Conservation (phyloP, 2,329 filamentous ascomycete species). For the Phaeophleospora eucalypticola region DNA sequence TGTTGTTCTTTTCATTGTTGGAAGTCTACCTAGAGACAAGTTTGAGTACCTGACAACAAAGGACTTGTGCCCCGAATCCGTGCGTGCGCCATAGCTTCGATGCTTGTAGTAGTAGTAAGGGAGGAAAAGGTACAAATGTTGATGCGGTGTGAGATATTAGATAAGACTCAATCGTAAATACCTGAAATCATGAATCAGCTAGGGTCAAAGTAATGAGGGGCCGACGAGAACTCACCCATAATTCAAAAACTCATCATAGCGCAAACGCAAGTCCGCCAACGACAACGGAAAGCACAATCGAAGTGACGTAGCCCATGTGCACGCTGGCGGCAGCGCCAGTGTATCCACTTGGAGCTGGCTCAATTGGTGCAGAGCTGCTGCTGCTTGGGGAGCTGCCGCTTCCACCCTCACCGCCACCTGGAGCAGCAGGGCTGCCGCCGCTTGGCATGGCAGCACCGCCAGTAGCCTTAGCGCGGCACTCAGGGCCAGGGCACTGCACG, state of each 20-base stretch:
- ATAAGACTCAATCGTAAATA: no score
- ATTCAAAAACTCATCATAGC: constrained; percentile 13
- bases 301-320: constrained; percentile 13
- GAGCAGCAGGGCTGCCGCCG: background rate
- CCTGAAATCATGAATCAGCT: background rate
- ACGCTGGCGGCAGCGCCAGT: constrained; percentile 12
- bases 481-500: constrained; percentile 24
- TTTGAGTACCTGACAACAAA: no score
- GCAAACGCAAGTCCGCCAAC: constrained; percentile 23
- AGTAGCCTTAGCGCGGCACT: constrained; percentile 23
- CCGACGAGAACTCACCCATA: background rate
- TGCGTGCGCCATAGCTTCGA: no score
- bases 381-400: constrained; percentile 12
- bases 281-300: constrained; percentile 11
- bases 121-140: no score
- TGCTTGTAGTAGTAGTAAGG: no score
- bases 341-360: constrained; percentile 7
- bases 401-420: background rate
- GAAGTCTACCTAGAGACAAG: no score
- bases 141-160: no score
- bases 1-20: no score
- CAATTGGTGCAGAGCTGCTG: constrained; percentile 5
- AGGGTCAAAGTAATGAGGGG: background rate
- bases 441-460: constrained; percentile 6
- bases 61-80: no score